A percentile compares a stretch with the other conserved stretches of the same genome.
These are phyloP conservation scores for Coccomyxa subellipsoidea DNA, from an alignment of 163 green algal genomes.

Conservation along the genomic window DNA sequence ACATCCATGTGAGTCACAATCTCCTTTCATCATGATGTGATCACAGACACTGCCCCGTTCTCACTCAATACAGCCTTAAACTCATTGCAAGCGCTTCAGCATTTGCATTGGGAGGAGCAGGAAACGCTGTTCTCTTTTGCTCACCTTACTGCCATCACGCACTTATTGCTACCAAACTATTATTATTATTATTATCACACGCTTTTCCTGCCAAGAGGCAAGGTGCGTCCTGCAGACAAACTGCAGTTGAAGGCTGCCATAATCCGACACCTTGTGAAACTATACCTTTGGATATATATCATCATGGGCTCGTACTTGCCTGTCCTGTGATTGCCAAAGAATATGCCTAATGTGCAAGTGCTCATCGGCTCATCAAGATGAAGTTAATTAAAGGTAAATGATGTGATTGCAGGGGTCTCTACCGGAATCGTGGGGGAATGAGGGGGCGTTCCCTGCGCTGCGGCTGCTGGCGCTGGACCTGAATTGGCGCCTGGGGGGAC, in stretches of 20 bases:
- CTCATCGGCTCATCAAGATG: neutral
- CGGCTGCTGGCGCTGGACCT: neutral
- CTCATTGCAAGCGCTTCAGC: neutral
- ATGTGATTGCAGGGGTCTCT: neutral
- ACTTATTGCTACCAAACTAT: too few species aligned
- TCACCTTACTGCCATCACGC: too few species aligned
- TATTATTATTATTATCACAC: too few species aligned
- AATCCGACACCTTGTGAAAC: neutral
- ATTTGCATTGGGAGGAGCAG: neutral
- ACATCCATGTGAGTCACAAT: neutral
- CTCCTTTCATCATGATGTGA: neutral
- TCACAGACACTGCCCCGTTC: neutral
- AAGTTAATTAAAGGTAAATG: neutral
- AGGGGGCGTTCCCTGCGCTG: neutral
- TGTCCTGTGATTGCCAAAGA: neutral
- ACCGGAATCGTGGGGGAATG: neutral
- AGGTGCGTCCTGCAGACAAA: too few species aligned
- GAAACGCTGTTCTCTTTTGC: too few species aligned
- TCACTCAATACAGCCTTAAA: neutral
- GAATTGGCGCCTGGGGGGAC: neutral
- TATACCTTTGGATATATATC: neutral
- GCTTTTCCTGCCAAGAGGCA: too few species aligned
- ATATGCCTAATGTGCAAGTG: neutral
- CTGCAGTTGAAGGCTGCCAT: too few species aligned
- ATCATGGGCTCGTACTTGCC: neutral